A percentile compares a stretch with the other conserved stretches of the same genome.
Conservation (phyloP, 495 filamentous ascomycete genomes). For the Ascodesmis nigricans region DNA sequence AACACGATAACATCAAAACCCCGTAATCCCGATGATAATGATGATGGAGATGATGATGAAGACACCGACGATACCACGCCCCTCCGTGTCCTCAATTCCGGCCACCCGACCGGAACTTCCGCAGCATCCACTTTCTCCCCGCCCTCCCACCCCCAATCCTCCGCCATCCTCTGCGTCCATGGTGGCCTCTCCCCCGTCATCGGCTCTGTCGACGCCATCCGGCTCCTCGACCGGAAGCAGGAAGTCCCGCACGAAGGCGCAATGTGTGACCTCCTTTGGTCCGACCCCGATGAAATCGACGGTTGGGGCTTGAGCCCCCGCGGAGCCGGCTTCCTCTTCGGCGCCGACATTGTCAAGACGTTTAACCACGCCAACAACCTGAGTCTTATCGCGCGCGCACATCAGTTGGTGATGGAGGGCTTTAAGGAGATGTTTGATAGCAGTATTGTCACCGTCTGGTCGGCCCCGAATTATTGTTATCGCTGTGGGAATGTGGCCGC, state of each 20-base stretch:
- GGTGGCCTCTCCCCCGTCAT: conserved; percentile 80
- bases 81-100: too few relatives aligned
- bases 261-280: conserved; percentile 98
- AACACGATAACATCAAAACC: conserved; percentile 26
- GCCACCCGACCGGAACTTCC: too few relatives aligned
- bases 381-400: conserved; percentile 74
- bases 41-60: too few relatives aligned
- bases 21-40: too few relatives aligned
- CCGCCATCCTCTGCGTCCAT: conserved; percentile 86
- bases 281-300: conserved; percentile 88
- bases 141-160: too few relatives aligned
- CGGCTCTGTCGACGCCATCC: conserved; percentile 88
- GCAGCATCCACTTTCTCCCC: too few relatives aligned
- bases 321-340: conserved; percentile 89
- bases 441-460: conserved; percentile 92
- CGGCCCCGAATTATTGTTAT: conserved; percentile 95
- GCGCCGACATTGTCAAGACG: conserved; percentile 80
- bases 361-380: conserved; percentile 92
- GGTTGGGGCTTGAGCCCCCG: conserved; percentile 91
- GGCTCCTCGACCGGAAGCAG: conserved; percentile 86
- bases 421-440: conserved; percentile 98
- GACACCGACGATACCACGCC: too few relatives aligned
- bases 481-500: conserved; percentile 93
- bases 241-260: conserved; percentile 96
- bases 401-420: conserved; percentile 97